Evolutionary conservation across 2,329 filamentous ascomycete genomes (phyloP), one percentile per base, ranked within the genome.

Genomic region (Talaromyces marneffei): DNA sequence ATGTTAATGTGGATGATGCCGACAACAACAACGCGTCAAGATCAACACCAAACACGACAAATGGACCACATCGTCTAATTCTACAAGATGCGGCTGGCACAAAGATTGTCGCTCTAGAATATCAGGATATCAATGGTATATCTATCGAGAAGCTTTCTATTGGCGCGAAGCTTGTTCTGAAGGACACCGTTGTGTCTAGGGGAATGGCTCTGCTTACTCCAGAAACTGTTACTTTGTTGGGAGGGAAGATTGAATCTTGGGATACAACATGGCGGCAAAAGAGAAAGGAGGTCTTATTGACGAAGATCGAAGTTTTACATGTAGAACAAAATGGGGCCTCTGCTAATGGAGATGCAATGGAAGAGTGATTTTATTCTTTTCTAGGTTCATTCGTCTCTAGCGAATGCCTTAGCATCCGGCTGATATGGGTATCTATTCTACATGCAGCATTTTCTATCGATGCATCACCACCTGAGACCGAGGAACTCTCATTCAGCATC

Each of bases 221-320:
- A 1, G 78, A 77, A 2, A 85, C 75, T 61, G 87, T 86, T 59
- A 81, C 84, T n/a, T 71, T 96, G 2, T 75, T 97, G n/a, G 94
- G 94, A 1, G 94, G 94, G 0, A 95, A 90, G 77, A 83, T 97
- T 48, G 92, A 97, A 59, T 80, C 79, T 0, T 85, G 92, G 81
- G 90, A 97, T 70, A 87, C 85, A 70, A 81, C 81, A 7, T 97
- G 93, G 93, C 81, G 82, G 52, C 85, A 87, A 14, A 85, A 85
- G 1, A 82, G 90, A 65, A 87, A 96, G 73, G 82, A 81, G 54
- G 83, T 85, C 65, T 74, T 97, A 63, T 86, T 85, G 70, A 82
- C 84, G 56, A 83, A 81, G 12, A 83, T 87, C 18, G 79, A 80
- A 20, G 72, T 64, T 31, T 64, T 69, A 57, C 27, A 63, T 42